Conservation (phyloP, 78 protist species). For the Dictyostelium firmibasis region DNA sequence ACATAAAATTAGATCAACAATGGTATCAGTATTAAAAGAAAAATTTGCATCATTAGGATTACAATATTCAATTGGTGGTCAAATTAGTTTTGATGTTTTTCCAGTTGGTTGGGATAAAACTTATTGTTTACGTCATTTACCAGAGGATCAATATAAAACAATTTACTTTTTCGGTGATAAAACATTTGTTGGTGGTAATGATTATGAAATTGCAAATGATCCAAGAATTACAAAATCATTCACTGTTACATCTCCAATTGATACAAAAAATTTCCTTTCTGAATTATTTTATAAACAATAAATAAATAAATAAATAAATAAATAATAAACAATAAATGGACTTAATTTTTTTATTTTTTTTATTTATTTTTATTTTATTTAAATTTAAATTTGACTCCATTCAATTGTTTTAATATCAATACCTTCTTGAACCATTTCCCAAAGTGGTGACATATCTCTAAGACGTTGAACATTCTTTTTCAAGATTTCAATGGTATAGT, state of each 20-base stretch:
- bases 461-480: conserved; percentile 89
- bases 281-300: conserved; percentile 80
- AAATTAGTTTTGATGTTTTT: conserved; percentile 98
- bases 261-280: conserved; percentile 86
- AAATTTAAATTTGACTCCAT: conserved; percentile 83
- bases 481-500: conserved; percentile 73
- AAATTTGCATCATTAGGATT: conserved; percentile 87
- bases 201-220: conserved; percentile 96
- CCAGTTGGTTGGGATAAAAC: conserved; percentile 99
- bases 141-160: conserved; percentile 70
- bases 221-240: conserved; percentile 71
- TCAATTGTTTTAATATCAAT: conserved; percentile 92
- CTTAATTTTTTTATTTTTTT: neutral
- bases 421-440: conserved; percentile 98
- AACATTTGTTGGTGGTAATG: conserved; percentile 99
- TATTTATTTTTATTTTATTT: neutral
- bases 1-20: conserved; percentile 87
- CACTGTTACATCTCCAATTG: conserved; percentile 94
- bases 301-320: neutral
- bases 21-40: conserved; percentile 86
- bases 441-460: conserved; percentile 97
- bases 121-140: conserved; percentile 94
- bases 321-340: too few species aligned
- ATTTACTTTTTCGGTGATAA: conserved; percentile 99
- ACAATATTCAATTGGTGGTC: conserved; percentile 98